Base-by-base conservation (phyloP, 2,329 filamentous ascomycete genomes). In the Fusarium fujikuroi region DNA sequence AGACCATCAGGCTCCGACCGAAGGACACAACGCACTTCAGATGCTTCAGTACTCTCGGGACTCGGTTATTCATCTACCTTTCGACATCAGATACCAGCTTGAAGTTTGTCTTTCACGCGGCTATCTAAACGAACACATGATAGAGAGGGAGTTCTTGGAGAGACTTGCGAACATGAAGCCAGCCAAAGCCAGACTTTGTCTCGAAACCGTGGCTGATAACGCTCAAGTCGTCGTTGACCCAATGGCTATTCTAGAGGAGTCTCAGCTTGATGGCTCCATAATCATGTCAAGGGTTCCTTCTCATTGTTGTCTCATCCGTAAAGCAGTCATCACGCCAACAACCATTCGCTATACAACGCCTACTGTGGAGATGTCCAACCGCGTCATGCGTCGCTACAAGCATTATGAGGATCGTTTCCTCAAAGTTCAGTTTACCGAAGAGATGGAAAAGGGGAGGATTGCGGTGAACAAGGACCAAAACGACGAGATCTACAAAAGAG, bases 61-160 rank as follows among this genome's bases (percentile, higher is more conserved):
- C 11, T 56, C 61, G 9, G 57, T 69, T n/a, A 59, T 80, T 16
- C 76, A 80, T 36, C 84, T 95, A 8, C 84, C 89, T 0, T 98
- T 95, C 69, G 83, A 90, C 2, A 89, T 97, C 3, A 89, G 94
- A 21, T 99, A 98, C 78, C 95, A 97, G 79, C 88, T 99, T 0
- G 95, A 99, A 80, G 95, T 94, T 0, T 98, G 95, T 79, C 87
- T 98, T n/a, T 97, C 95, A 1, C 89, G 92, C 34, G 91, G 91
- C 1, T 86, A 90, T 30, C 83, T 99, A 18, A 92, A 92, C 60
- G 95, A 98, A 80, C 89, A 94, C 78, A 92, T 88, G 52, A 87
- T 98, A 49, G 87, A 85, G 2, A 79, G 82, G 3, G 86, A 89
- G 6, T 98, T 98, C 73, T 82, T 97, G 5, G 79, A 85, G 34